Evolutionary conservation across 176 grass and related monocot species (phyloP).

Genomic region (Oryza rufipogon): DNA sequence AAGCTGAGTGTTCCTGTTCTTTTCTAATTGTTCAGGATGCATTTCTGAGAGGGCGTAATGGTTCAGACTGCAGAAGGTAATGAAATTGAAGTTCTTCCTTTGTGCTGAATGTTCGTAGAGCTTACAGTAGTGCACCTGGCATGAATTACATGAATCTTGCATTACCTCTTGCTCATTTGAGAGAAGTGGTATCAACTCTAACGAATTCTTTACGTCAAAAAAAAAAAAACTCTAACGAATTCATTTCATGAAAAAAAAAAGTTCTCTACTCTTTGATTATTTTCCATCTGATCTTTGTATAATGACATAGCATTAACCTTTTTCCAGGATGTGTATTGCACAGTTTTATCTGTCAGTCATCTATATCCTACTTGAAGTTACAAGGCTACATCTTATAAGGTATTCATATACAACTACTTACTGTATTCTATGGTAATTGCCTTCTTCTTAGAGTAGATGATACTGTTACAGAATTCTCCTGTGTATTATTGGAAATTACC

Average conservation of each 20-base stretch:
- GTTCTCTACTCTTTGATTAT: not conserved
- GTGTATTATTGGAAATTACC: not conserved
- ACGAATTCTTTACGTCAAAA: too few relatives aligned
- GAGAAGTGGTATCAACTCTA: not conserved
- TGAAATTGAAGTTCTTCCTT: conserved; percentile 18
- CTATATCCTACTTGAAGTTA: conserved; percentile 5
- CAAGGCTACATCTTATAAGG: conserved; percentile 34
- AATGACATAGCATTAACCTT: not conserved
- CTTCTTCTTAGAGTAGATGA: not conserved
- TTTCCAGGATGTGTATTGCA: conserved; percentile 35
- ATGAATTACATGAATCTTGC: not conserved
- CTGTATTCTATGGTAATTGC: not conserved
- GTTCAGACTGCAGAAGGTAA: conserved; percentile 31
- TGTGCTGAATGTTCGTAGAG: conserved; percentile 16
- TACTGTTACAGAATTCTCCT: not conserved
- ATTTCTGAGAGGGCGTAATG: not conserved
- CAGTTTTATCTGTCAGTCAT: not conserved
- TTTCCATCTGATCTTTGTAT: not conserved
- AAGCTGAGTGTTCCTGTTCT: conserved; percentile 1
- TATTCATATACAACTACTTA: not conserved
- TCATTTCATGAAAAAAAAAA: not conserved
- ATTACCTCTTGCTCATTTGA: not conserved
- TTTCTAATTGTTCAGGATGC: conserved; percentile 35
- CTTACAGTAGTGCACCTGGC: not conserved
- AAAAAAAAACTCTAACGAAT: not conserved